Evolutionary conservation across 169 alveolate species (phyloP).

Genomic region (Toxoplasma gondii): DNA sequence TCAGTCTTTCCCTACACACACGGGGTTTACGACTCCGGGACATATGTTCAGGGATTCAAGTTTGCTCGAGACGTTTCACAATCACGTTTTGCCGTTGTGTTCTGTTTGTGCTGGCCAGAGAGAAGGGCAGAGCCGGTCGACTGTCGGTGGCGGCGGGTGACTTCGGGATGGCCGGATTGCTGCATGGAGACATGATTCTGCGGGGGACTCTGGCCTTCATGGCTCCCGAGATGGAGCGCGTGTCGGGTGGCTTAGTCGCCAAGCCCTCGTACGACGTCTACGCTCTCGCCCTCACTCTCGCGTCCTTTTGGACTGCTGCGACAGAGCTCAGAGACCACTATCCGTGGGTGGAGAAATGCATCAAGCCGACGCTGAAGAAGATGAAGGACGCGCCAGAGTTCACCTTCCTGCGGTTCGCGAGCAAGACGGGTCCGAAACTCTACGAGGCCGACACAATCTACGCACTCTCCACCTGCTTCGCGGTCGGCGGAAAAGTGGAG

Average conservation of each 20-base stretch:
- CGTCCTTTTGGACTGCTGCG: neutral
- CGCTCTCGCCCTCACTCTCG: constrained; percentile 47
- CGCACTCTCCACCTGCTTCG: constrained; percentile 2
- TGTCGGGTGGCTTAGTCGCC: neutral
- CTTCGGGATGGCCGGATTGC: constrained; percentile 39
- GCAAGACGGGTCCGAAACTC: neutral
- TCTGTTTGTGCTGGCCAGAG: neutral
- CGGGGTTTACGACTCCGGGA: too few relatives aligned
- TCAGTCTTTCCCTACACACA: too few relatives aligned
- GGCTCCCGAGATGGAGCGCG: constrained; percentile 56
- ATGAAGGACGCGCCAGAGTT: neutral
- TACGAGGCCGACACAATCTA: neutral
- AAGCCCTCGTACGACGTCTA: neutral
- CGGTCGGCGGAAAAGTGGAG: constrained; percentile 38
- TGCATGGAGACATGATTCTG: neutral
- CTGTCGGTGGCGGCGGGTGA: constrained; percentile 27
- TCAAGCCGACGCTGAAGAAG: neutral
- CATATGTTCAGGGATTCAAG: too few relatives aligned
- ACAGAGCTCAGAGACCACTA: neutral
- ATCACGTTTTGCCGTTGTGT: too few relatives aligned
- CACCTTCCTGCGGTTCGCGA: neutral
- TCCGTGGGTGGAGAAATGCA: constrained; percentile 45
- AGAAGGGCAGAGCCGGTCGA: neutral
- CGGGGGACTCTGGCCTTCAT: constrained; percentile 39
- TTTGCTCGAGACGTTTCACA: too few relatives aligned